These are phyloP conservation scores for Podaxis carcinomalis DNA, from an alignment of 768 basidiomycete genomes.

Conservation along the genomic window DNA sequence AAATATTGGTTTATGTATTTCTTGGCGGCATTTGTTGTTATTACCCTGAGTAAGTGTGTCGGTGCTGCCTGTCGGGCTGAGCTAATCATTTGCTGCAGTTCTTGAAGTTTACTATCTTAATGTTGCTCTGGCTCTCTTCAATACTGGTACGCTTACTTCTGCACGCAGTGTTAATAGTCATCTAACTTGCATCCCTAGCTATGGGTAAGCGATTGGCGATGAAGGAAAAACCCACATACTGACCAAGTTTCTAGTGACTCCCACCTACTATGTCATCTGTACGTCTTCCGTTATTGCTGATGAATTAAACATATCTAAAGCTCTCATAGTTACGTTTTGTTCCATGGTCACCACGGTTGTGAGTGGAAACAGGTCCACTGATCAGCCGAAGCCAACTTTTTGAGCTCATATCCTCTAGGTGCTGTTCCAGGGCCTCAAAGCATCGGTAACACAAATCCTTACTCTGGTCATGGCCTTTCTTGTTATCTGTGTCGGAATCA, in stretches of 20 bases:
- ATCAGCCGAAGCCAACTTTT: not conserved
- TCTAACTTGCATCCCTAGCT: constrained; percentile 31
- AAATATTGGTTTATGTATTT: constrained; percentile 93
- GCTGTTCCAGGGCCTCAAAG: constrained; percentile 85
- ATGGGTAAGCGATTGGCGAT: constrained; percentile 46
- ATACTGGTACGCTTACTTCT: constrained; percentile 56
- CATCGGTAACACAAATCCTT: constrained; percentile 73
- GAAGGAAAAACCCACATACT: not conserved
- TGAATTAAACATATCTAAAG: constrained; percentile 10
- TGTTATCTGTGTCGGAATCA: constrained; percentile 88
- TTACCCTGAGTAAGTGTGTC: constrained; percentile 67
- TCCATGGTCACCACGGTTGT: constrained; percentile 83
- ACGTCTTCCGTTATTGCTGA: constrained; percentile 21
- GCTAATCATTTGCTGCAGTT: constrained; percentile 37
- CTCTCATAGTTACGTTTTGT: constrained; percentile 66
- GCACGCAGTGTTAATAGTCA: not conserved
- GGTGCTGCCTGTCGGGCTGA: not conserved
- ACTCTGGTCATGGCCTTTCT: constrained; percentile 92
- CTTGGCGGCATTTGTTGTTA: constrained; percentile 72
- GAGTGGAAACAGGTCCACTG: constrained; percentile 20
- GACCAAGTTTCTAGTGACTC: constrained; percentile 55
- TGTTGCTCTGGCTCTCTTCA: constrained; percentile 92
- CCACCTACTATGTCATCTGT: constrained; percentile 87
- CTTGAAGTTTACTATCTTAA: constrained; percentile 95
- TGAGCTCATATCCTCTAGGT: constrained; percentile 40